These are phyloP conservation scores for Trichoderma sp. DNA, from an alignment of 2,329 filamentous ascomycete species.

Conservation along the genomic window DNA sequence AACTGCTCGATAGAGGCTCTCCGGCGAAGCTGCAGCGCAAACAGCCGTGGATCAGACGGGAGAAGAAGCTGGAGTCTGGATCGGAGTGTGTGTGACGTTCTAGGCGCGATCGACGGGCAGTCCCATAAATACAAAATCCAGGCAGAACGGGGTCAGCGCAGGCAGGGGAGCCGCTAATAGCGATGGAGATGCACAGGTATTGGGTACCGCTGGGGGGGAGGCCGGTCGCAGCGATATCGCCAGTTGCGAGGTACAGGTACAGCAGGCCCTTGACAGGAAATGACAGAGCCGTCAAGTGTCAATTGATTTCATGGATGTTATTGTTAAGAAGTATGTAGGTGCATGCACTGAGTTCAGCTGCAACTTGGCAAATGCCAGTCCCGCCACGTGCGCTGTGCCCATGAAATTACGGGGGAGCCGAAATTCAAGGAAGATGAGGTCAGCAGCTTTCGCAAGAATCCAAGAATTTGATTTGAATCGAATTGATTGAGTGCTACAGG, in stretches of 20 bases:
- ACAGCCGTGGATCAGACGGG: neutral
- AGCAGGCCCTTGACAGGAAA: no score
- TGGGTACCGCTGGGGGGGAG: neutral
- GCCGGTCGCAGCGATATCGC: neutral
- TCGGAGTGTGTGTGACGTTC: slow-evolving; percentile 6
- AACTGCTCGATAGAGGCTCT: slow-evolving; percentile 3
- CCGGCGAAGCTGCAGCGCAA: neutral
- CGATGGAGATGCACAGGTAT: neutral
- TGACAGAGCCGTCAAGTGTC: no score
- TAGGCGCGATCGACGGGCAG: slow-evolving; percentile 9
- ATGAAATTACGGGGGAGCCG: neutral
- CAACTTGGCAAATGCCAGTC: neutral
- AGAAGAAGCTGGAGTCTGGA: neutral
- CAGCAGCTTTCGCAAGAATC: neutral
- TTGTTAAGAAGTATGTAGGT: no score
- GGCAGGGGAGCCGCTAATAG: slow-evolving; percentile 1
- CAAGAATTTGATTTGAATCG: no score
- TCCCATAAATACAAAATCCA: slow-evolving; percentile 8
- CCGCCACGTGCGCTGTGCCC: neutral
- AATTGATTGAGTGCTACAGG: neutral
- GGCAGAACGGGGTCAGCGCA: neutral
- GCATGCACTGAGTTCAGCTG: neutral
- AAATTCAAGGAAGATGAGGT: neutral
- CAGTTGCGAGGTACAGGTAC: neutral
- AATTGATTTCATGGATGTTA: no score